Evolutionary conservation across 1,139 yeast species (phyloP), one percentile per base, ranked within the genome.

Genomic region (Saccharomycopsis hybrid): DNA sequence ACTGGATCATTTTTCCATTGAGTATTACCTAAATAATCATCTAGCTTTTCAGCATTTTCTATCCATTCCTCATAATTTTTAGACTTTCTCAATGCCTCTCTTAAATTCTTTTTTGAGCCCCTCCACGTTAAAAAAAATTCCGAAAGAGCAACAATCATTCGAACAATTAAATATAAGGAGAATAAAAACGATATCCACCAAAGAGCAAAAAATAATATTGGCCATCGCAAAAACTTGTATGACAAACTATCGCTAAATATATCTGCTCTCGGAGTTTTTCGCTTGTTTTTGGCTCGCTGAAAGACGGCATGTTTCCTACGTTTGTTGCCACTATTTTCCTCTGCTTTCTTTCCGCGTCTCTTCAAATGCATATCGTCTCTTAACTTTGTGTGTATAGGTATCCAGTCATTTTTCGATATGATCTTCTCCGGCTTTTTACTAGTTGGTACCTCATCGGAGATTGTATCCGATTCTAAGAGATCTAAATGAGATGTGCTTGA

Each of bases 391-490:
- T 72, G 68, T 2, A 80, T 67, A 0, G 89, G 89, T 24, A 76
- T 76, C 90, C 89, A 82, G 61, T 83, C 89, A 56, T 76, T 77
- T 57, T 76, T 74, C 2, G 88, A 80, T 0, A 77, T 63, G 47
- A 83, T 81, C 57, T 71, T 61, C 47, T 69, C 72, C 7, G 67
- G 60, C 33, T 51, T 57, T 25, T n/a, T 48, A 47, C 28, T 49
- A 49, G 13, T 45, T 45, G 28, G 30, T 18, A 18, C 18, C 45
- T 56, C 57, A 30, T 62, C 65, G 27, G 40, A 5, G 3, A 39
- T 30, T 3, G 30, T 4, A 13, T 29, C 30, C 39, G 39, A 7
- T 4, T 40, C 41, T 29, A 27, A 40, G 11, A 43, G 30, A 13
- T 18, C 44, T 8, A 44, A 25, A 33, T 33, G n/a, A 2, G 57